Base-by-base conservation (phyloP, 257 asterid species). In the Verbena officinalis region DNA sequence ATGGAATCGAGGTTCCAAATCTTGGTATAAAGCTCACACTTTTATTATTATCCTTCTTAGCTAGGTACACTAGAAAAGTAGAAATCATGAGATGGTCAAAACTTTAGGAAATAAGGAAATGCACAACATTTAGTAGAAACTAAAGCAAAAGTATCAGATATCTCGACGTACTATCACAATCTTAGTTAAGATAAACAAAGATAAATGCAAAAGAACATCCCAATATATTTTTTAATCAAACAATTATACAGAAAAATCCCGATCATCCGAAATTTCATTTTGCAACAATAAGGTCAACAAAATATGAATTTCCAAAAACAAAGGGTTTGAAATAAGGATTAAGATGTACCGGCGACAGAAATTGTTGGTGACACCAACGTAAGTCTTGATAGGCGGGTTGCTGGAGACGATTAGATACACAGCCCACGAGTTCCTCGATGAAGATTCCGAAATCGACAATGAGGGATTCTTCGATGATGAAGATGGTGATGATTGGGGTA, bases 341-440 rank as follows among this genome's bases (percentile, higher is more conserved):
- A 59, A 23, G 36, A 60, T 66, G 15, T 72, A 88, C 97, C 97
- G 93, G 65, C 88, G 89, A 59, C 84, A 63, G 77, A 91, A 88
- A 75, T 83, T 77, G 75, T 80, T 86, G 61, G 97, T 88, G 67
- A 83, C 91, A 2, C 97, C 97, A 21, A 91, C 94, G 51, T 91
- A 91, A 7, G 96, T 88, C 59, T 88, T 91, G 71, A 75, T 74
- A 1, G 96, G 96, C 14, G 87, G 77, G 30, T 82, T 86, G 59
- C 88, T 82, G 55, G 97, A 91, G 65, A 91, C 78, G 65, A 86
- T 91, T 49, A 91, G 75, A 73, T 91, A 91, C 24, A 88, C 96
- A 16, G 79, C 59, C 97, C 96, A 91, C 30, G 76, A 36, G 51
- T 62, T 77, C 67, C 45, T 56, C 40, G 74, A 31, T 14, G 74